These are phyloP conservation scores for Adansonia grandidieri DNA, from an alignment of 441 rosid genomes.

Conservation along the genomic window DNA sequence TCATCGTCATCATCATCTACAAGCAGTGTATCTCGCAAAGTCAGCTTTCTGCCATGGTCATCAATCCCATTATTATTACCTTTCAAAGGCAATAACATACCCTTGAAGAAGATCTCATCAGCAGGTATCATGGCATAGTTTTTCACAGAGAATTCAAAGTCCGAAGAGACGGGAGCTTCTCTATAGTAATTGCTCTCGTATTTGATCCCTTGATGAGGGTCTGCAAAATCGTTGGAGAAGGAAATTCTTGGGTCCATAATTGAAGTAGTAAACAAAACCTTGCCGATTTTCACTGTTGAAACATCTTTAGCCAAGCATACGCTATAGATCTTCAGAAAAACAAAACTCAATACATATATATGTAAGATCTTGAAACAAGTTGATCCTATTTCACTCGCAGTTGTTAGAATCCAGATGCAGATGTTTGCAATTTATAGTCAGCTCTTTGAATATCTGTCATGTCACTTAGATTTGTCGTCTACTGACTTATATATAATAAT, in stretches of 20 bases:
- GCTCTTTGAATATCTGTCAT: constrained; percentile 52
- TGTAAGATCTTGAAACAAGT: neutral
- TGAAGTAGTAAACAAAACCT: constrained; percentile 23
- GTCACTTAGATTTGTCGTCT: constrained; percentile 62
- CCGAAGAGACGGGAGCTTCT: constrained; percentile 92
- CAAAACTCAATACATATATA: neutral
- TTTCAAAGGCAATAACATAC: constrained; percentile 71
- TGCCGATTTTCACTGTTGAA: constrained; percentile 37
- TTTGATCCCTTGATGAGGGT: constrained; percentile 50
- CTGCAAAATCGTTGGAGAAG: constrained; percentile 86
- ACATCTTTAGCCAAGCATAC: constrained; percentile 41
- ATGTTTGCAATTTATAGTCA: constrained; percentile 43
- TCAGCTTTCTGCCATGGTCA: constrained; percentile 48
- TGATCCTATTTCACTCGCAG: constrained; percentile 8
- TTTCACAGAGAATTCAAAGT: constrained; percentile 75
- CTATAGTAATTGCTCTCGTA: constrained; percentile 60
- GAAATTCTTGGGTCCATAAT: constrained; percentile 85
- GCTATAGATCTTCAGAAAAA: constrained; percentile 27
- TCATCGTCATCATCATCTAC: constrained; percentile 38
- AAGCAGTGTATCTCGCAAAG: constrained; percentile 62
- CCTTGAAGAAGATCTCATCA: constrained; percentile 85
- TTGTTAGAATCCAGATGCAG: constrained; percentile 44
- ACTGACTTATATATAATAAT: constrained; percentile 34
- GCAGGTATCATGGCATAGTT: constrained; percentile 65
- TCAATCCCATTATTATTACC: constrained; percentile 35